Conservation (phyloP, 768 basidiomycete genomes). For the Tulasnella sp. region DNA sequence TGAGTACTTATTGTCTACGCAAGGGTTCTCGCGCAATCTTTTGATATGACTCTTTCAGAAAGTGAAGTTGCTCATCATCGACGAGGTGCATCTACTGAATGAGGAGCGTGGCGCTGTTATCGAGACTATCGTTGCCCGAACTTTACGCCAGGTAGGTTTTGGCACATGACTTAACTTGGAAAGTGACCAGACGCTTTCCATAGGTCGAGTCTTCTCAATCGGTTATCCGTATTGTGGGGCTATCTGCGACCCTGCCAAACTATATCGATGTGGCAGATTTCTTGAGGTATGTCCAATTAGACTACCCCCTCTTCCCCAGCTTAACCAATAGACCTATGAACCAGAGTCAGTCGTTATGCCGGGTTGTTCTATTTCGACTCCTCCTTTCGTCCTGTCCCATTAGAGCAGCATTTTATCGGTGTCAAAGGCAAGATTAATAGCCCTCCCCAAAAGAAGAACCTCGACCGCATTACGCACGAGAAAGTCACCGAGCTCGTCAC, state of each 20-base stretch:
- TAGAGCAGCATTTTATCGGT: slow-evolving; percentile 96
- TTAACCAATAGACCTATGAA: neutral
- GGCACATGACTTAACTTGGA: neutral
- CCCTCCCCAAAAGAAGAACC: slow-evolving; percentile 59
- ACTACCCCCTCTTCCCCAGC: neutral
- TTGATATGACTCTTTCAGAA: slow-evolving; percentile 38
- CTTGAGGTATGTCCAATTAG: slow-evolving; percentile 46
- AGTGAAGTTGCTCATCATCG: slow-evolving; percentile 90
- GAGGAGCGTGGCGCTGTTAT: slow-evolving; percentile 98
- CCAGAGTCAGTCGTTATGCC: slow-evolving; percentile 70
- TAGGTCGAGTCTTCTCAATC: slow-evolving; percentile 96
- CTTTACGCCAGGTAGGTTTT: slow-evolving; percentile 62
- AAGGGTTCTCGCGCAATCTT: too few species aligned
- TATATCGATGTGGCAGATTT: slow-evolving; percentile 96
- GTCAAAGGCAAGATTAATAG: slow-evolving; percentile 81
- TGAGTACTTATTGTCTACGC: slow-evolving; percentile 30
- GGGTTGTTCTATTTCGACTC: slow-evolving; percentile 98
- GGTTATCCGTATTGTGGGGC: slow-evolving; percentile 87
- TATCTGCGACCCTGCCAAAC: slow-evolving; percentile 91
- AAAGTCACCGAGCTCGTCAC: slow-evolving; percentile 81
- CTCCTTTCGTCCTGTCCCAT: slow-evolving; percentile 89
- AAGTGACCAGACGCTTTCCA: neutral
- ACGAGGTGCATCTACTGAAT: slow-evolving; percentile 93
- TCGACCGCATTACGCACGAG: slow-evolving; percentile 80
- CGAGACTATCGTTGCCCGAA: slow-evolving; percentile 94